Base-by-base conservation (phyloP, 2,329 filamentous ascomycete genomes). In the Triangularia verruculosa region DNA sequence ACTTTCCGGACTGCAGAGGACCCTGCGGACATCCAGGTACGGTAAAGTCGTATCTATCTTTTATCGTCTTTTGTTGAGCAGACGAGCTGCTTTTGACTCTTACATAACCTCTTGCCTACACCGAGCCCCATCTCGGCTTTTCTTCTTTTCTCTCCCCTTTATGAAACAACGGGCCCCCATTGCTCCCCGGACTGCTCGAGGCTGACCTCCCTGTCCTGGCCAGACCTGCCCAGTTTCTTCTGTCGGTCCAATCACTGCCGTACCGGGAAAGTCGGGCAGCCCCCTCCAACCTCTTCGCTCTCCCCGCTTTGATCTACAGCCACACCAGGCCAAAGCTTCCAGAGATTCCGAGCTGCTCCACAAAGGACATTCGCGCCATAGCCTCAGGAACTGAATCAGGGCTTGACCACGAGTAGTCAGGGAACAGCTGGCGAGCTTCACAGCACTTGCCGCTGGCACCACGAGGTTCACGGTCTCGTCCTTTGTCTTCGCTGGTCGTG, bases 291-390 rank as follows among this genome's bases (percentile, higher is more conserved):
- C 57, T 61, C 25, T 15, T 32, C 52, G n/a, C 27, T 39, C 25
- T 22, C 64, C 57, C 61, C 61, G 60, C 57, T 61, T 60, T 65
- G 61, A 65, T 63, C 64, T 54, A 58, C 59, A 30, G 47, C 20
- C 32, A 52, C 32, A 34, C 24, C 17, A 17, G 15, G 34, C 34
- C 34, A 43, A 43, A 43, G 34, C 6, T 43, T 43, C 34, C 34
- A 43, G 15, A 43, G 3, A 43, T n/a, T 15, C 34, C 34, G 34
- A 43, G 34, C 13, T 43, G n/a, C 34, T 43, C 34, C 13, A 43
- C 13, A 13, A 15, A 15, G 34, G 13, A 43, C 34, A n/a, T 28
- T 28, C 27, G 9, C 27, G 27, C 27, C 27, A 28, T 6, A 15
- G 34, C 34, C 34, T 15, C 32, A 24, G 25, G 25, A 24, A 58